Conservation (phyloP, 352 stramenopile species). For the Globisporangium paroecandrum region DNA sequence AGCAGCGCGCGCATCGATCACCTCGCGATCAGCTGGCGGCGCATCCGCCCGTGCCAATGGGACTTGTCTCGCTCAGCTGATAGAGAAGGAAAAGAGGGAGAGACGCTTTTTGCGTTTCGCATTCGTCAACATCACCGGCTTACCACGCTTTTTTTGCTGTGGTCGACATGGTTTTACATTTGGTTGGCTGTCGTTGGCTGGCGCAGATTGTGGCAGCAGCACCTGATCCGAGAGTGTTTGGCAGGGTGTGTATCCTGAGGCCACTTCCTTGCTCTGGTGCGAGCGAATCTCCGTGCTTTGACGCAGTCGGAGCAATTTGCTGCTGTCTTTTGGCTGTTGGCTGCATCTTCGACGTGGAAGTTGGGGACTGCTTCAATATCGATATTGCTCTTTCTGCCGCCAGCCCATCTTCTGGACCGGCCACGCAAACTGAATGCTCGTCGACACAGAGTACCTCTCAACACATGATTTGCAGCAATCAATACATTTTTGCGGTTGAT, state of each 20-base stretch:
- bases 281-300: not conserved
- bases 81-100: not conserved
- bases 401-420: not conserved
- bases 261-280: not conserved
- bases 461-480: not conserved
- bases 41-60: not conserved
- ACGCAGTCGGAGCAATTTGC: not conserved
- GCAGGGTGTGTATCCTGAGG: not conserved
- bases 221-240: not conserved
- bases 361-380: conserved; percentile 21
- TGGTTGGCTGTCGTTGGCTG: not conserved
- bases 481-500: too few relatives aligned
- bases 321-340: not conserved
- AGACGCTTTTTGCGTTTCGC: not conserved
- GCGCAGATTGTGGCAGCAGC: not conserved
- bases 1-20: not conserved
- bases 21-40: not conserved
- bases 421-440: conserved; percentile 5
- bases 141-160: not conserved
- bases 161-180: not conserved
- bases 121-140: not conserved
- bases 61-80: not conserved
- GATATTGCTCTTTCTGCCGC: conserved; percentile 12
- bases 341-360: conserved; percentile 25
- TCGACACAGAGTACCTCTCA: not conserved